These are phyloP conservation scores for Moesziomyces globuligerus DNA, from an alignment of 1,284 basidiomycete species.

Conservation along the genomic window DNA sequence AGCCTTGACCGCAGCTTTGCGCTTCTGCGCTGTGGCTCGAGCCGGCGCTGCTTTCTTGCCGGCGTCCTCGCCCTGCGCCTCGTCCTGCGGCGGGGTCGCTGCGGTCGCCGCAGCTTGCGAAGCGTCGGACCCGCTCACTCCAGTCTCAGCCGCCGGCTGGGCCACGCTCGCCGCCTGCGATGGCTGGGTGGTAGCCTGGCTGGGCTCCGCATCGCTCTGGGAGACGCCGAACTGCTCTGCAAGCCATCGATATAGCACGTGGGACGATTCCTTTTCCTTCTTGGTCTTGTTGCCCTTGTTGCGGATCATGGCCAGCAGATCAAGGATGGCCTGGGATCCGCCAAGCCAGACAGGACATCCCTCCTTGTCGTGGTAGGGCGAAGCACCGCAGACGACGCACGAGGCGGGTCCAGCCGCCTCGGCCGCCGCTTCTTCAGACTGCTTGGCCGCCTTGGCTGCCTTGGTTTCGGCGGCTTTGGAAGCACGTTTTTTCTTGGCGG, in stretches of 20 bases:
- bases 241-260: slow-evolving; percentile 13
- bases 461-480: slow-evolving; percentile 7
- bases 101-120: too few relatives aligned
- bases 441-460: neutral
- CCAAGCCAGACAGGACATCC: slow-evolving; percentile 21
- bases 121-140: too few relatives aligned
- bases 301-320: slow-evolving; percentile 20
- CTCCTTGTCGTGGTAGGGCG: slow-evolving; percentile 19
- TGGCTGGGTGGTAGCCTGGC: slow-evolving; percentile 5
- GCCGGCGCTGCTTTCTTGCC: too few relatives aligned
- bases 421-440: neutral
- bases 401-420: neutral
- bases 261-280: slow-evolving; percentile 20
- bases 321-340: slow-evolving; percentile 29
- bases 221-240: slow-evolving; percentile 13
- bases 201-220: slow-evolving; percentile 3
- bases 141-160: neutral
- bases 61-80: too few relatives aligned
- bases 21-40: slow-evolving; percentile 2
- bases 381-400: slow-evolving; percentile 20
- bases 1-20: slow-evolving; percentile 7
- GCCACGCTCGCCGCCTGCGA: slow-evolving; percentile 3
- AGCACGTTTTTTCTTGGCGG: slow-evolving; percentile 4
- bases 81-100: too few relatives aligned
- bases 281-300: slow-evolving; percentile 20